Conservation (phyloP, 192 early-diverging fungal genomes). For the Coemansia sp. region DNA sequence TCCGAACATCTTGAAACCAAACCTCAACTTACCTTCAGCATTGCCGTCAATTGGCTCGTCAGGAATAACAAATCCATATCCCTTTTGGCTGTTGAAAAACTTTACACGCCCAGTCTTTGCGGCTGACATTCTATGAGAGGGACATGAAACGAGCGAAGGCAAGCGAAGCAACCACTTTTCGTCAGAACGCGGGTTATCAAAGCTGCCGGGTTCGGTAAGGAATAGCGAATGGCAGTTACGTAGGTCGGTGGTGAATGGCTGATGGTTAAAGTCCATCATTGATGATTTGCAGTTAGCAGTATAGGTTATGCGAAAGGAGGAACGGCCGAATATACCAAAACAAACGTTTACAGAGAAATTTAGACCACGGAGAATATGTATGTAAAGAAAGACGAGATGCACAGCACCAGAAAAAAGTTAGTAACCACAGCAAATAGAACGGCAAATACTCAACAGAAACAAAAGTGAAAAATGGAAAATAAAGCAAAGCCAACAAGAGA, state of each 20-base stretch:
- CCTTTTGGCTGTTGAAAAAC: conserved; percentile 86
- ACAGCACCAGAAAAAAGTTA: neutral
- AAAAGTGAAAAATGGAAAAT: neutral
- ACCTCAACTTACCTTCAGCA: conserved; percentile 67
- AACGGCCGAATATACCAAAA: conserved; percentile 1
- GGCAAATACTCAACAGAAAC: neutral
- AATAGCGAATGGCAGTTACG: conserved; percentile 8
- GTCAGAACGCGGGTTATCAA: conserved; percentile 1
- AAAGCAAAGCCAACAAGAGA: neutral
- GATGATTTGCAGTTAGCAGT: neutral
- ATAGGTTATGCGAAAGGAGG: neutral
- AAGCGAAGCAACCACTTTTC: conserved; percentile 8
- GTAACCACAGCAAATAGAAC: neutral
- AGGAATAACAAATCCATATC: conserved; percentile 87
- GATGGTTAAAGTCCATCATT: conserved; percentile 13
- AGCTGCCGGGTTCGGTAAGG: conserved; percentile 2
- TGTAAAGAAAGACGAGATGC: neutral
- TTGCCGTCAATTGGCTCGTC: conserved; percentile 62
- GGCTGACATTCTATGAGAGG: conserved; percentile 27
- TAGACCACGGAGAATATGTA: neutral
- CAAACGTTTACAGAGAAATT: neutral
- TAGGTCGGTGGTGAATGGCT: neutral
- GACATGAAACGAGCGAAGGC: conserved; percentile 10
- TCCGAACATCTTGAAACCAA: conserved; percentile 7
- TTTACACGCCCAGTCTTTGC: conserved; percentile 61